Percentiles rank a stretch among this genome's conserved stretches.
Conservation (phyloP, 2,329 filamentous ascomycete species). For the Plectosphaerella sp. region DNA sequence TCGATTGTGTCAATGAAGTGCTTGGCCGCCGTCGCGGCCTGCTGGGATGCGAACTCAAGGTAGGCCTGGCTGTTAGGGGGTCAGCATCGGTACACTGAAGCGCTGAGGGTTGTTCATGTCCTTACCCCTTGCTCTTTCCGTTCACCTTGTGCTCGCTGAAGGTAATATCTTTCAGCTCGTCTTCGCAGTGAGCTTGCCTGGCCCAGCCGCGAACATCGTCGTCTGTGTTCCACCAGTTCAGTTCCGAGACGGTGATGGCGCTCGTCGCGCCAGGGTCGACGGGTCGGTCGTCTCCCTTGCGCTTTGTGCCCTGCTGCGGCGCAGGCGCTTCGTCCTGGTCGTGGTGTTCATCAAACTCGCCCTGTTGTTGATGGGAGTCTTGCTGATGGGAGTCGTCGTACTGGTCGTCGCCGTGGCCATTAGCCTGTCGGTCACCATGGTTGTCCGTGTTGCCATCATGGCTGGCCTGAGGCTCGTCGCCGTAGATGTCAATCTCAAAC, state of each 20-base stretch:
- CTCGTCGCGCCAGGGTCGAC: slow-evolving; percentile 58
- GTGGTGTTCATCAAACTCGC: slow-evolving; percentile 24
- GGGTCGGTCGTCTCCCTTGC: slow-evolving; percentile 56
- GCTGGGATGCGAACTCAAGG: slow-evolving; percentile 76
- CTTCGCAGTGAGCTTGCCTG: slow-evolving; percentile 72
- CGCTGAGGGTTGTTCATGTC: background rate
- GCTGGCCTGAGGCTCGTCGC: slow-evolving; percentile 44
- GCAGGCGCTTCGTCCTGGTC: slow-evolving; percentile 18
- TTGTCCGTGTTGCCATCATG: slow-evolving; percentile 33
- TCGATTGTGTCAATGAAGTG: slow-evolving; percentile 69
- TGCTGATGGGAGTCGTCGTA: slow-evolving; percentile 27
- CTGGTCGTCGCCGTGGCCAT: slow-evolving; percentile 14
- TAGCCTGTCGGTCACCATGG: slow-evolving; percentile 29
- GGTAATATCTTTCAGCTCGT: slow-evolving; percentile 84
- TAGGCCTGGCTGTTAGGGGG: slow-evolving; percentile 60
- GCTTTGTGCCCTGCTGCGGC: slow-evolving; percentile 53
- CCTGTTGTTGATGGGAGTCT: slow-evolving; percentile 26
- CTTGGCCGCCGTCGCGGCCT: slow-evolving; percentile 83
- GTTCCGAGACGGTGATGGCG: slow-evolving; percentile 80
- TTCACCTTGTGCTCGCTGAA: slow-evolving; percentile 99
- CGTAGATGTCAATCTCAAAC: slow-evolving; percentile 71
- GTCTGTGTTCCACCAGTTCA: slow-evolving; percentile 96
- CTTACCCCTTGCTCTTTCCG: slow-evolving; percentile 95
- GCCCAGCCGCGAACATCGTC: slow-evolving; percentile 91
- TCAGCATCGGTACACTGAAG: no score